Evolutionary conservation across 495 filamentous ascomycete genomes (phyloP).

Genomic region (Niebla homalea): DNA sequence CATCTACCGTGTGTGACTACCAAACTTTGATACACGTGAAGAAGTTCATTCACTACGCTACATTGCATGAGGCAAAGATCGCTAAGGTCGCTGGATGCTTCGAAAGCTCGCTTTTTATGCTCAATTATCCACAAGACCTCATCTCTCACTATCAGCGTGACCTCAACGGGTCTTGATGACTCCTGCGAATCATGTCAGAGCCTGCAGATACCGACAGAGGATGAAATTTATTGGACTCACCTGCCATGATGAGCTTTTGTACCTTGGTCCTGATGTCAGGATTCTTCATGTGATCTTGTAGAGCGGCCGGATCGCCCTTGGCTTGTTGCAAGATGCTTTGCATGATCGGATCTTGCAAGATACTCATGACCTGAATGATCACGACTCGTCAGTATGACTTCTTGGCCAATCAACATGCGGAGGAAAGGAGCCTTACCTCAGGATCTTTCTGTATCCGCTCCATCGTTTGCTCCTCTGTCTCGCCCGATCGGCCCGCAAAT

Average conservation of each 20-base stretch:
- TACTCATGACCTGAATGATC: constrained; percentile 59
- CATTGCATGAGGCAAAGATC: constrained; percentile 1
- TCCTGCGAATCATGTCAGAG: neutral
- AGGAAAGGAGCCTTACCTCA: constrained; percentile 46
- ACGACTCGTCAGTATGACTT: neutral
- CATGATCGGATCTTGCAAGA: constrained; percentile 94
- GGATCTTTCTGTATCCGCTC: constrained; percentile 86
- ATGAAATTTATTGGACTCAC: constrained; percentile 17
- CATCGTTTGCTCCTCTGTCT: constrained; percentile 93
- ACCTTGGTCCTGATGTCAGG: constrained; percentile 69
- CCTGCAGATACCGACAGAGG: neutral
- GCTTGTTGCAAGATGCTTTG: constrained; percentile 93
- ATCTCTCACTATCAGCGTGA: neutral
- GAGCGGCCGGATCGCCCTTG: constrained; percentile 78
- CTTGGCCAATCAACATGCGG: neutral
- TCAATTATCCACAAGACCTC: neutral
- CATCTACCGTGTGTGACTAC: too few species aligned
- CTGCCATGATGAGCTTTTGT: constrained; percentile 81
- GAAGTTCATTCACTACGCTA: too few species aligned
- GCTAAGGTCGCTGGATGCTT: constrained; percentile 13
- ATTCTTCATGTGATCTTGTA: constrained; percentile 97
- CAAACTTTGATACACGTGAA: too few species aligned
- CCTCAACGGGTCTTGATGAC: constrained; percentile 52
- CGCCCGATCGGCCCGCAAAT: constrained; percentile 76
- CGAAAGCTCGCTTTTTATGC: neutral